Evolutionary conservation across 192 early-diverging fungal species (phyloP).

Genomic region (Umbelopsis sp.): DNA sequence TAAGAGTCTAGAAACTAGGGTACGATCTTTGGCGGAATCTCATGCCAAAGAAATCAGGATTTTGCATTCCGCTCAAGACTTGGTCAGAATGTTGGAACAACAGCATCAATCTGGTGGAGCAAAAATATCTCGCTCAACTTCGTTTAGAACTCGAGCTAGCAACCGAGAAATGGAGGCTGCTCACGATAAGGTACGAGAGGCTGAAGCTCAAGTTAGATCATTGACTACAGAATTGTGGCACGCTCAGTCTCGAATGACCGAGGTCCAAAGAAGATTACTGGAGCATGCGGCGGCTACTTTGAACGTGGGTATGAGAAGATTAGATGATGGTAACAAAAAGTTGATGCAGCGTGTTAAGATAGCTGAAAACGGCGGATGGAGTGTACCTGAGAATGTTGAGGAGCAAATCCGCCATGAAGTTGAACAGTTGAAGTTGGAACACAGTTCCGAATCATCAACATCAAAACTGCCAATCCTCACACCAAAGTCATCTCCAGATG

Average conservation of each 20-base stretch:
- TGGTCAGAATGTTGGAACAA: constrained; percentile 16
- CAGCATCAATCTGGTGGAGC: background rate
- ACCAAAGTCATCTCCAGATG: background rate
- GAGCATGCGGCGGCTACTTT: constrained; percentile 19
- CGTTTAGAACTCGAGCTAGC: background rate
- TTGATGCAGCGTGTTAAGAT: constrained; percentile 19
- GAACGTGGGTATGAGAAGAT: constrained; percentile 25
- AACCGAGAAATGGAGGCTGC: background rate
- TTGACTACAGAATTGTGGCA: constrained; percentile 23
- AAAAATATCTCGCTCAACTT: background rate
- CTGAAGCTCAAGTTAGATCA: constrained; percentile 4
- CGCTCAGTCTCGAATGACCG: constrained; percentile 19
- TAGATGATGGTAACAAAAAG: constrained; percentile 25
- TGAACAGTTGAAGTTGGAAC: background rate
- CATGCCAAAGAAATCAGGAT: constrained; percentile 18
- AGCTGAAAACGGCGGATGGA: constrained; percentile 2
- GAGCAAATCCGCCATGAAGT: background rate
- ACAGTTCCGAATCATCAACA: background rate
- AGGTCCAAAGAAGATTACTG: constrained; percentile 16
- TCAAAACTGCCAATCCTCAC: background rate
- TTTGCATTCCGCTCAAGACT: constrained; percentile 21
- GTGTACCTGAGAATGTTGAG: constrained; percentile 6
- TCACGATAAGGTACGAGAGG: constrained; percentile 17
- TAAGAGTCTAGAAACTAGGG: background rate
- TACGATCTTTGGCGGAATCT: background rate